Evolutionary conservation across 495 filamentous ascomycete species (phyloP).

Genomic region (Pyronema domesticum): DNA sequence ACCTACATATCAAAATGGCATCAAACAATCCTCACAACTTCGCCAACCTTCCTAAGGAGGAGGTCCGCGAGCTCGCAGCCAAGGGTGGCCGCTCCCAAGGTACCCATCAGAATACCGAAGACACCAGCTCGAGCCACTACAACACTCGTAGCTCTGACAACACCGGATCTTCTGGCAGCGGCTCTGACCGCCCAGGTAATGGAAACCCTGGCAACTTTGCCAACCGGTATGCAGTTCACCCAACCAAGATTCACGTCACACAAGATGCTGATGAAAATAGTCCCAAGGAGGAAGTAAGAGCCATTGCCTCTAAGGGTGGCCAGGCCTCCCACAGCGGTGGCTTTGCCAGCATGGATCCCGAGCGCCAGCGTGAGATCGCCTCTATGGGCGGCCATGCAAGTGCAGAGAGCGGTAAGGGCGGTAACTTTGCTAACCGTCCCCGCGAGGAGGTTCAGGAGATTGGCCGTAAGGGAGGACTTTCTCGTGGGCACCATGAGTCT

Average conservation of each 20-base stretch:
- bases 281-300: slow-evolving; percentile 38
- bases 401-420: slow-evolving; percentile 32
- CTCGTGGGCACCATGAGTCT: slow-evolving; percentile 11
- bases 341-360: slow-evolving; percentile 29
- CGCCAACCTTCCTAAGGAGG: slow-evolving; percentile 41
- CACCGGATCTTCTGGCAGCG: neutral
- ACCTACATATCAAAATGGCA: slow-evolving; percentile 7
- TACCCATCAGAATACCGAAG: slow-evolving; percentile 4
- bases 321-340: slow-evolving; percentile 24
- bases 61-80: slow-evolving; percentile 35
- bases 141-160: slow-evolving; percentile 21
- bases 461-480: slow-evolving; percentile 34
- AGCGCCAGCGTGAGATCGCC: slow-evolving; percentile 28
- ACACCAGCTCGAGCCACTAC: neutral
- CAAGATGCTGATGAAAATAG: slow-evolving; percentile 2
- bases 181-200: slow-evolving; percentile 23
- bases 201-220: slow-evolving; percentile 24
- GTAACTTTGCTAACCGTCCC: slow-evolving; percentile 46
- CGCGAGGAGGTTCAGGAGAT: slow-evolving; percentile 40
- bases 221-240: slow-evolving; percentile 2
- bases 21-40: slow-evolving; percentile 45
- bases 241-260: neutral
- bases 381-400: slow-evolving; percentile 10
- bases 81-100: slow-evolving; percentile 32
- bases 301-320: slow-evolving; percentile 35